Base-by-base conservation (phyloP, 2,329 filamentous ascomycete species). In the Pseudogymnoascus destructans region DNA sequence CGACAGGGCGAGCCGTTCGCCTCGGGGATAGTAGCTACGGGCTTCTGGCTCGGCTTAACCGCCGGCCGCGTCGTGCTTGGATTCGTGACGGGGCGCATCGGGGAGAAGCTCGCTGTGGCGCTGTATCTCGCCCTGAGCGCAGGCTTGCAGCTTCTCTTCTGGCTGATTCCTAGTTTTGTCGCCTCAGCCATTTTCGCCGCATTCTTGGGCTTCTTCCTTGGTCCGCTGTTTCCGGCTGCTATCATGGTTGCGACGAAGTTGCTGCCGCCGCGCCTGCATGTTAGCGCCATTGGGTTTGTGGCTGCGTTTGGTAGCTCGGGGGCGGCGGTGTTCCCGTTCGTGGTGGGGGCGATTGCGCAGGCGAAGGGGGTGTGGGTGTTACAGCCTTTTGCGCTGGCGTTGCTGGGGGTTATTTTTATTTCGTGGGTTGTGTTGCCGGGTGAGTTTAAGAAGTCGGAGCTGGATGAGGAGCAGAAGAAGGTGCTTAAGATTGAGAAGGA, bases 1-100 rank as follows among this genome's bases (percentile, higher is more conserved):
- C 80, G 90, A 11, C 70, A 84, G 35, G 87, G 84, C 3, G 77
- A 75, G 21, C 74, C 81, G 0, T 92, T 93, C 66, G 77, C 82
- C 1, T 84, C 85, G 32, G 89, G 89, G 2, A 81, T 93, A 73
- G 82, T 81, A 0, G 84, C 83, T 0, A 92, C 87, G 0, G 84
- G 87, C 0, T 95, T 92, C 72, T 95, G 89, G 89, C 78, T 89
- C 42, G 89, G 89, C 0, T 77, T 95, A 62, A 91, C 88, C 0
- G 70, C 89, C 0, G 89, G 89, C 0, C 76, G 89, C 1, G 73
- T 93, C 2, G 69, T 84, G 0, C 71, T 95, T 13, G 87, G 87
- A 0, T 93, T 95, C 64, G 74, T 91, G 3, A 95, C 89, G 1
- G 83, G 84, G 1, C 74, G 77, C 2, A 73, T 89, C 15, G 88